phyloP scores from a whole-genome alignment of 768 basidiomycete species.

The Boletus vinaceobasis region DNA sequence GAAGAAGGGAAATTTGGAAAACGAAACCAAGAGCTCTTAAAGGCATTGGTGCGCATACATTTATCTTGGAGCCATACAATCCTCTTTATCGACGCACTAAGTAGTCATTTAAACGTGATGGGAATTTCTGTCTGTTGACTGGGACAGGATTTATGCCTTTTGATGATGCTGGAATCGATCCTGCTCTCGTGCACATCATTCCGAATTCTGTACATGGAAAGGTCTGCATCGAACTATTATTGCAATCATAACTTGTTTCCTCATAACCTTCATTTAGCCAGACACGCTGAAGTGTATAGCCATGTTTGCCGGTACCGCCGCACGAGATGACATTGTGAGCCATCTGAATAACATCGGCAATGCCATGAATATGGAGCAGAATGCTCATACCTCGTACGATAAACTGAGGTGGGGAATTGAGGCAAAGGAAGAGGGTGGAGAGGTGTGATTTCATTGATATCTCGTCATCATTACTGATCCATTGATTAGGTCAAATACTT shows the following conservation, averaged over 20 bases:
- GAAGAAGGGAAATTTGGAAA: background rate
- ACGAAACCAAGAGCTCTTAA: background rate
- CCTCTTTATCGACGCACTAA: background rate
- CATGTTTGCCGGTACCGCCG: too few relatives aligned
- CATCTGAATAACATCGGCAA: too few relatives aligned
- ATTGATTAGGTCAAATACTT: too few relatives aligned
- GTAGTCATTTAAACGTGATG: conserved; percentile 6
- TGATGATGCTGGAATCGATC: background rate
- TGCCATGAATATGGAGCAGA: too few relatives aligned
- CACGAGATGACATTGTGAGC: too few relatives aligned
- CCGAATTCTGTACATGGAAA: background rate
- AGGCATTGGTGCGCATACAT: conserved; percentile 5
- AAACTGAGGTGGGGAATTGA: background rate
- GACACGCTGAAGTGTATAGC: too few relatives aligned
- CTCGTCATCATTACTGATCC: background rate
- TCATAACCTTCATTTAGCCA: background rate
- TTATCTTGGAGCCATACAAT: background rate
- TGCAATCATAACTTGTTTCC: background rate
- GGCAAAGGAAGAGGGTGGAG: background rate
- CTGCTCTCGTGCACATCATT: background rate
- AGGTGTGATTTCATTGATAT: background rate
- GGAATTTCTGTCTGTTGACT: background rate
- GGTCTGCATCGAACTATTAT: too few relatives aligned
- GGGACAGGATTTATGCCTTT: background rate
- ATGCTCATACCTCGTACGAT: too few relatives aligned